phyloP scores from a whole-genome alignment of 192 early-diverging fungal species.

The Kickxella alabastrina region DNA sequence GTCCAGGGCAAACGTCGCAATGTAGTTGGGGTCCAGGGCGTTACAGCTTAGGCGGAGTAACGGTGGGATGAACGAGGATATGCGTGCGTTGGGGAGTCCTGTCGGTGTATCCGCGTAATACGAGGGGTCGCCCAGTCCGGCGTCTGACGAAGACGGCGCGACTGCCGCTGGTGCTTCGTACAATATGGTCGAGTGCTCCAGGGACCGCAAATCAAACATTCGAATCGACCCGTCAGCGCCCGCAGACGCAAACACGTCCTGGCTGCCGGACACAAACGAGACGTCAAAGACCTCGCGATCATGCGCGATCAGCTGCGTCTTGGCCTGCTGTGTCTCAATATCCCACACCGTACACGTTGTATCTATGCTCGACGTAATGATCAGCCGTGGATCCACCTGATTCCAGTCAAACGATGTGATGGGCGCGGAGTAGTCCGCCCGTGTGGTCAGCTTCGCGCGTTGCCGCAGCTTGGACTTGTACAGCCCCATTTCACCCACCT shows the following conservation, averaged over 20 bases:
- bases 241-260: conserved; percentile 92
- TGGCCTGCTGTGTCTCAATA: conserved; percentile 91
- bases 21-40: conserved; percentile 81
- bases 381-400: conserved; percentile 72
- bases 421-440: conserved; percentile 80
- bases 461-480: conserved; percentile 14
- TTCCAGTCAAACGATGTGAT: conserved; percentile 99
- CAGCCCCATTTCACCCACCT: conserved; percentile 37
- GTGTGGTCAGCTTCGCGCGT: conserved; percentile 52
- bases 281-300: conserved; percentile 98
- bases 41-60: conserved; percentile 88
- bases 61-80: conserved; percentile 50
- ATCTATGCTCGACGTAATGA: conserved; percentile 93
- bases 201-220: conserved; percentile 92
- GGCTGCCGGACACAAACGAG: conserved; percentile 77
- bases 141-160: conserved; percentile 23
- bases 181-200: conserved; percentile 97
- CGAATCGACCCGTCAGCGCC: conserved; percentile 97
- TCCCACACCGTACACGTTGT: conserved; percentile 99
- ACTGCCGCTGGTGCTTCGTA: conserved; percentile 76
- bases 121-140: conserved; percentile 14
- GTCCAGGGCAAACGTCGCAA: conserved; percentile 89
- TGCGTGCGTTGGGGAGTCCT: conserved; percentile 10
- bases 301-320: conserved; percentile 98
- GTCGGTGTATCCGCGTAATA: conserved; percentile 15